phyloP scores from a whole-genome alignment of 2,329 filamentous ascomycete species.

The Pestalotiopsis sp. region DNA sequence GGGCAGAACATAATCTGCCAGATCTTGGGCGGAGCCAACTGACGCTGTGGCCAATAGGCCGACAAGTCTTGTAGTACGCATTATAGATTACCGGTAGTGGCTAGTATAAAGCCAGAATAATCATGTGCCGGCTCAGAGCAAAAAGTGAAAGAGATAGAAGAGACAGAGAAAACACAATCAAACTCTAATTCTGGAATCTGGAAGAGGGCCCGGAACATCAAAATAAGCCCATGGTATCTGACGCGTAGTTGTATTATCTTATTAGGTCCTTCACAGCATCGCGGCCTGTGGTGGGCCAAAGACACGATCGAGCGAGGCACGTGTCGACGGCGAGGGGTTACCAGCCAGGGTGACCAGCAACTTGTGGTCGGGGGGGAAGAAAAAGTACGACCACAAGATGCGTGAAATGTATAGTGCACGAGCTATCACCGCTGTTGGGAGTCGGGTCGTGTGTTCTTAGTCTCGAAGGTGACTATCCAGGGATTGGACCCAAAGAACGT shows the following conservation, averaged over 20 bases:
- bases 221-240: neutral
- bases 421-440: neutral
- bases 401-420: neutral
- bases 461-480: neutral
- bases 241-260: neutral
- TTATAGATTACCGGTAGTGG: conserved; percentile 9
- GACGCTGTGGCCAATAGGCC: conserved; percentile 15
- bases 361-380: neutral
- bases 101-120: neutral
- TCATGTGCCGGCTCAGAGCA: neutral
- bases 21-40: conserved; percentile 16
- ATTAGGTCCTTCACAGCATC: neutral
- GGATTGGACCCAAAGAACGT: neutral
- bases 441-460: neutral
- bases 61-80: conserved; percentile 17
- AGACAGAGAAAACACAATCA: neutral
- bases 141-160: neutral
- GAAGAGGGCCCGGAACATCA: neutral
- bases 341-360: neutral
- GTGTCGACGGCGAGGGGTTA: neutral
- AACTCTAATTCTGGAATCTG: neutral
- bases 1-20: conserved; percentile 24
- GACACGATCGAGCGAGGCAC: neutral
- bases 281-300: neutral
- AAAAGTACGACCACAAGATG: neutral